Evolutionary conservation across 106 monocot genomes (phyloP), one percentile per base, ranked within the genome.

Genomic region (Cymbidium sinense): DNA sequence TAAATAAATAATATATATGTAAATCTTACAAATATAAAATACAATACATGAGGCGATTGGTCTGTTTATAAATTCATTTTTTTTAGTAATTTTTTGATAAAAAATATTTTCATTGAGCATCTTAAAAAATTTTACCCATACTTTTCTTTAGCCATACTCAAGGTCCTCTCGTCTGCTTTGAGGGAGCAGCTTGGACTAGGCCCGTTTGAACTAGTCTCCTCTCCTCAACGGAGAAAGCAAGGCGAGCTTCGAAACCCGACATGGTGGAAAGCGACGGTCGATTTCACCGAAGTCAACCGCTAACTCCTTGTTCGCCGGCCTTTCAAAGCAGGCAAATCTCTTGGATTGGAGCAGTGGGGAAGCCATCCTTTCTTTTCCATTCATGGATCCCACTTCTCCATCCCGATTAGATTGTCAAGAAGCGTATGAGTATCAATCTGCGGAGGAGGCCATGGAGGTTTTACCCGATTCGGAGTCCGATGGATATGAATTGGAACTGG

Each of bases 401-500:
- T 19, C 27, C 15, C 74, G 44, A 44, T 74, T 74, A 21, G 74
- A 74, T 44, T 41, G 47, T 28, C 74, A 27, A 18, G 74, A 74
- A 44, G 27, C 27, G 74, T 43, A 44, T 28, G 74, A 47, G 44
- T 27, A 44, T 47, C 74, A 43, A 23, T 43, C 41, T 11, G 41
- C 74, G 13, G 74, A 43, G 15, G 74, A 74, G 13, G 74, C 19
- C 43, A 74, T 74, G 44, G 74, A 74, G 25, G 11, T 18, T 5
- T 43, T 15, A 29, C 35, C 44, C 44, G 74, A 74, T 74, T 74
- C 72, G 8, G 76, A 65, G 7, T 36, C 67, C 29, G 79, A 51
- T 43, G 84, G 62, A 51, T 11, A 44, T 41, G 81, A 81, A 9
- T 31, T 61, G 1, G 81, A 81, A 28, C 54, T 78, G 20, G 78